A percentile compares a stretch with the other conserved stretches of the same genome.
phyloP scores from a whole-genome alignment of 306 rosid species.

The Prunus fruticosa region DNA sequence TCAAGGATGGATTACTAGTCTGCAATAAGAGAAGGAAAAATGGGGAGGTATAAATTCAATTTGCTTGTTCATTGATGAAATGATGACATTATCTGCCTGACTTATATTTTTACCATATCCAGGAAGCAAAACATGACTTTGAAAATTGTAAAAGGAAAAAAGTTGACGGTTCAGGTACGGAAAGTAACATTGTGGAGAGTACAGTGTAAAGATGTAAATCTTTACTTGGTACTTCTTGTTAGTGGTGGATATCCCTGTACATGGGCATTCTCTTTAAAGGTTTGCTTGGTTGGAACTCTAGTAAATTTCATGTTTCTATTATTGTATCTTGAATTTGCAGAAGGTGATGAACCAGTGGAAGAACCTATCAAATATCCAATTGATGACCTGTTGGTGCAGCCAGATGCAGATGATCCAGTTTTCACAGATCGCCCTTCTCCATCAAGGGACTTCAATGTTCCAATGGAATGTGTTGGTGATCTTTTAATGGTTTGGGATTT shows the following conservation, averaged over 20 bases:
- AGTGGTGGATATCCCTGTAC: neutral
- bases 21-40: conserved; percentile 58
- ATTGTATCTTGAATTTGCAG: conserved; percentile 37
- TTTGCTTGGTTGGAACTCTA: conserved; percentile 4
- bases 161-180: conserved; percentile 38
- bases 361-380: conserved; percentile 80
- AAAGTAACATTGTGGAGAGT: conserved; percentile 35
- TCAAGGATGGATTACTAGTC: conserved; percentile 64
- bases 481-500: conserved; percentile 95
- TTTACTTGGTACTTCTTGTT: neutral
- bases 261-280: neutral
- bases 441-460: conserved; percentile 65
- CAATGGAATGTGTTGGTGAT: conserved; percentile 72
- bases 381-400: conserved; percentile 83
- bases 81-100: conserved; percentile 9
- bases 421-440: conserved; percentile 71
- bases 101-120: conserved; percentile 35
- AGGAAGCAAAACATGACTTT: conserved; percentile 43
- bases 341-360: conserved; percentile 37
- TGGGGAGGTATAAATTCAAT: conserved; percentile 39
- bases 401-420: conserved; percentile 72
- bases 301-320: neutral
- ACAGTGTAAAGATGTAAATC: conserved; percentile 8
- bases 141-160: conserved; percentile 50
- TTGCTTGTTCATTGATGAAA: conserved; percentile 3